Base-by-base conservation (phyloP, 164 flowering plant species). In the Annona cherimola region DNA sequence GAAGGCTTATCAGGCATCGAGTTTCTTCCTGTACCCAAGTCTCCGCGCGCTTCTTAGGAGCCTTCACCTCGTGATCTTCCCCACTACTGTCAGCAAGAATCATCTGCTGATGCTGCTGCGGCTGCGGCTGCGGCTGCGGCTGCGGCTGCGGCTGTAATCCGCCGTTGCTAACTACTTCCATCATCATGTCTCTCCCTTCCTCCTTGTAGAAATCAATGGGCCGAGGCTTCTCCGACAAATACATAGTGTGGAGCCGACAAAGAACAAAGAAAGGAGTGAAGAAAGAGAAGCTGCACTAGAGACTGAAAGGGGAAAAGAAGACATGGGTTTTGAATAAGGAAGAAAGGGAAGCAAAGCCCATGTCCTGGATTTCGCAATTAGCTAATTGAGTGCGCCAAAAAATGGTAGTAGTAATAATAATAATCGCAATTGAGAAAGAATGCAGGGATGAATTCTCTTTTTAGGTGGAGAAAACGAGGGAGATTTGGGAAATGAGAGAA, bases 21-120 rank as follows among this genome's bases (percentile, higher is more conserved):
- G 93, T 93, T 76, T 93, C 98, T 43, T 91, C 98, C 40, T 87
- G 92, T 8, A 88, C 92, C 98, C 98, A 93, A 3, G 97, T 93
- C 84, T 93, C 98, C 2, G 98, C 98, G 12, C 98, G 81, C 76
- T 87, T 93, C 76, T 93, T 93, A 3, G 96, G 94, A 5, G 89
- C 87, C 76, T 81, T 89, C 9, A 84, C 67, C 54, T 87, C 94
- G 14, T 77, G 92, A 68, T 87, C 89, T 60, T 86, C 90, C 18
- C 89, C 87, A 76, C 90, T 82, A 75, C 92, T 86, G 8, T 85
- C 89, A 0, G 78, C 85, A 7, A 86, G 74, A 14, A 88, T 74
- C 85, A 85, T 78, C 71, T 82, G 88, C 19, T 79, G 83, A 66
- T 73, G 83, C 12, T 73, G 82, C 12, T 78, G 86, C 4, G 78